Evolutionary conservation across 1,139 yeast genomes (phyloP), one percentile per base, ranked within the genome.

Genomic region (Yamadazyma epiphylla): DNA sequence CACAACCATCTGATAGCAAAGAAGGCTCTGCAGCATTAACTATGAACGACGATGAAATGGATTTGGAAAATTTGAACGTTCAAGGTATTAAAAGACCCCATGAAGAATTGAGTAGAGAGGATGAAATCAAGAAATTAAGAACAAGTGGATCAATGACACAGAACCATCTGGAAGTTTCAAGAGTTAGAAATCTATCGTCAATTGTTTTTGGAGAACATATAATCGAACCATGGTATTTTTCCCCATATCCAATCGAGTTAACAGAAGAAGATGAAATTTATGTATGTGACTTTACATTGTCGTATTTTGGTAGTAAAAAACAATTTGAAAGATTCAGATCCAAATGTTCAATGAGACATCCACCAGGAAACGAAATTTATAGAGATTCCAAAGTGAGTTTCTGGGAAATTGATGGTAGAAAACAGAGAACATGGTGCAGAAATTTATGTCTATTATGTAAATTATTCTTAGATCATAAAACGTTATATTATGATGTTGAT

Each of bases 201-300:
- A 74, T 91, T 4, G 81, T 87, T 4, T 77, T 91, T 59, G 99
- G 98, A 1, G 85, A 83, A 41, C 88, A 80, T 55, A 85, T 85
- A 41, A 86, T 94, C 29, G 99, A 91, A 53, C 98, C 99, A 2
- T 91, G 99, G 99, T 94, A 91, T 58, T 91, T 94, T 51, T 85
- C 96, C 2, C 97, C 99, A 0, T 91, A 94, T 53, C 99, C 99
- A 0, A 71, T 87, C 11, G 98, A 91, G 53, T 70, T 88, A 35
- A 88, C 96, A 0, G 97, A 89, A 45, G 94, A 82, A 41, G 97
- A 89, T 49, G 79, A 74, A 36, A 74, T 91, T 14, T 94, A 83
- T 54, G 82, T 94, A 26, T 94, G 96, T 59, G 97, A 89, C 57
- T 91, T 85, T 53, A 80, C 96, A 2, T 59, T 94, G 38, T 79